phyloP scores from a whole-genome alignment of 139 green algal species.

The Volvox africanus region DNA sequence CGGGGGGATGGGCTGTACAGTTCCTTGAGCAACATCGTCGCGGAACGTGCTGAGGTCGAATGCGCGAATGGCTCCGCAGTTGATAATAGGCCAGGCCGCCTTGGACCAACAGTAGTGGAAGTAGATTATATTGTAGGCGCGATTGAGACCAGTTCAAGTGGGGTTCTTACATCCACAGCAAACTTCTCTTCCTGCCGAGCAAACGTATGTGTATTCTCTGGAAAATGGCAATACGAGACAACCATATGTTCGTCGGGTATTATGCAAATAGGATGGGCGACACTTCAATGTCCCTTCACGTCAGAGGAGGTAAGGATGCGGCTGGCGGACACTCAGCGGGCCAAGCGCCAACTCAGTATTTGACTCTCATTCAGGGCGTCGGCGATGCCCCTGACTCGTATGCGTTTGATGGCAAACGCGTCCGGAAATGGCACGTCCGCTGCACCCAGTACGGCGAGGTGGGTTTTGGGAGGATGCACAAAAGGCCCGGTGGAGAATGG shows the following conservation, averaged over 20 bases:
- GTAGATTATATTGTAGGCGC: background rate
- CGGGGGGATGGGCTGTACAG: conserved; percentile 2
- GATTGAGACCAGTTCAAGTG: background rate
- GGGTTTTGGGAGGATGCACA: background rate
- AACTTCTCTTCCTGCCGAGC: conserved; percentile 86
- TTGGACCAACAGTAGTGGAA: background rate
- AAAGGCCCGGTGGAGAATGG: too few relatives aligned
- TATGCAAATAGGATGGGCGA: conserved; percentile 93
- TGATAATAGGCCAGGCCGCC: conserved; percentile 7
- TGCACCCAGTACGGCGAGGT: conserved; percentile 83
- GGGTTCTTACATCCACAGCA: conserved; percentile 12
- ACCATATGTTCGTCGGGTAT: conserved; percentile 81
- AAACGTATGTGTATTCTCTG: conserved; percentile 80
- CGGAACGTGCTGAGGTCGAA: background rate
- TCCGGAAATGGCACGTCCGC: conserved; percentile 87
- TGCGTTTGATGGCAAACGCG: conserved; percentile 82
- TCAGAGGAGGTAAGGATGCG: conserved; percentile 65
- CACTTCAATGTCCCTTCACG: conserved; percentile 87
- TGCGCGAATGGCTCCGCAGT: background rate
- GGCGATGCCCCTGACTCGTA: conserved; percentile 90
- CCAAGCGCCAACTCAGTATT: too few relatives aligned
- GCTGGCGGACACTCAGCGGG: too few relatives aligned
- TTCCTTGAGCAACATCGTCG: background rate
- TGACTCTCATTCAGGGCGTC: conserved; percentile 78
- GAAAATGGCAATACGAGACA: conserved; percentile 93